Conservation (phyloP, 1,139 yeast genomes). For the Magnusiomyces sp. region DNA sequence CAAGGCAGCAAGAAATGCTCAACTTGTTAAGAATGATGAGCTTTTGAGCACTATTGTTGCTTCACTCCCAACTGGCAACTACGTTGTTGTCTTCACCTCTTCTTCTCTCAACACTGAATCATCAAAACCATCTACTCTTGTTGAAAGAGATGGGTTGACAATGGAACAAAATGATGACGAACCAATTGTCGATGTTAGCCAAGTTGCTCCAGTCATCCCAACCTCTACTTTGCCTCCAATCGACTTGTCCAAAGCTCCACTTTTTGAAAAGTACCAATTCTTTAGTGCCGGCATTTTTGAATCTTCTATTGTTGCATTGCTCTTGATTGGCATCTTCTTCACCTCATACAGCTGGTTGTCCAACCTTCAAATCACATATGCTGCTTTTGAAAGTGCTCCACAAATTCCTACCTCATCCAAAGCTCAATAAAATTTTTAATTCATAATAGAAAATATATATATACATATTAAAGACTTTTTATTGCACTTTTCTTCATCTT, state of each 20-base stretch:
- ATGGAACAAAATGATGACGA: too few relatives aligned
- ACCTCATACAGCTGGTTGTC: constrained; percentile 55
- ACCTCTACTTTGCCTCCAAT: too few relatives aligned
- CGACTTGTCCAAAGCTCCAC: too few relatives aligned
- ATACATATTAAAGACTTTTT: too few relatives aligned
- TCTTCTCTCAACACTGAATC: constrained; percentile 17
- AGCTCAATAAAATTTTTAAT: constrained; percentile 10
- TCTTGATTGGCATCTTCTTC: constrained; percentile 44
- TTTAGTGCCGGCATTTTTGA: constrained; percentile 62
- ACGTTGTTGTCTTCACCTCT: constrained; percentile 28
- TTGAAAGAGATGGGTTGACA: too few relatives aligned
- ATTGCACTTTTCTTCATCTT: too few relatives aligned
- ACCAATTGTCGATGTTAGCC: too few relatives aligned
- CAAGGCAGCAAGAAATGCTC: constrained; percentile 15
- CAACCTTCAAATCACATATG: constrained; percentile 57
- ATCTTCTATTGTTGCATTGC: constrained; percentile 49
- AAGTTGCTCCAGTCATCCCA: too few relatives aligned
- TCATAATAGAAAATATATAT: too few relatives aligned
- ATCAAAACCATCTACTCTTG: too few relatives aligned
- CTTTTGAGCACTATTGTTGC: constrained; percentile 25
- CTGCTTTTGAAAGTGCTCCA: constrained; percentile 49
- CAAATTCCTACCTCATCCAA: constrained; percentile 9
- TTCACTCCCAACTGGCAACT: constrained; percentile 29
- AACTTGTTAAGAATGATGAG: constrained; percentile 25
- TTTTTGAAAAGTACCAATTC: constrained; percentile 43